phyloP scores from a whole-genome alignment of 371 early-diverging fungal species.

The Dichotomocladium elegans region DNA sequence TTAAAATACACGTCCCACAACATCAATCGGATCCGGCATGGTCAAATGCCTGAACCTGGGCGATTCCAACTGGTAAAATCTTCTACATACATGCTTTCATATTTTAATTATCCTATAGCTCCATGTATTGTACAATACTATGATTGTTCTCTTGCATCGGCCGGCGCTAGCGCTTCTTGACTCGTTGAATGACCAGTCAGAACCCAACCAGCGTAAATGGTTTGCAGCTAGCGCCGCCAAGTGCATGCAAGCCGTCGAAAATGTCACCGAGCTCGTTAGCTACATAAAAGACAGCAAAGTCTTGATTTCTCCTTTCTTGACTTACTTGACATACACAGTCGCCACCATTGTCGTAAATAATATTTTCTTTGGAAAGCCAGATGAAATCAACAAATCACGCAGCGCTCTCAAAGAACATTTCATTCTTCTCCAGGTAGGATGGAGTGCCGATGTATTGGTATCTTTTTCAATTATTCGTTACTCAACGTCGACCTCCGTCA shows the following conservation, averaged over 20 bases:
- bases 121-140: constrained; percentile 46
- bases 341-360: constrained; percentile 57
- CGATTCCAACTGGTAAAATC: background rate
- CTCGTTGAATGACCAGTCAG: constrained; percentile 24
- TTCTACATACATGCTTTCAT: background rate
- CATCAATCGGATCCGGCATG: constrained; percentile 9
- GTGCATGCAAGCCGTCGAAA: constrained; percentile 48
- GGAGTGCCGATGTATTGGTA: background rate
- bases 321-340: constrained; percentile 52
- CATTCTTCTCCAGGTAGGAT: constrained; percentile 44
- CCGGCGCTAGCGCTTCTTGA: constrained; percentile 32
- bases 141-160: constrained; percentile 50
- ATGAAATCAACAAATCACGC: constrained; percentile 43
- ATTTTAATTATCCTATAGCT: background rate
- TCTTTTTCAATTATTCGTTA: background rate
- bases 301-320: constrained; percentile 44
- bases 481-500: background rate
- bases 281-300: constrained; percentile 23
- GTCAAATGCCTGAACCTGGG: background rate
- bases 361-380: constrained; percentile 40
- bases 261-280: constrained; percentile 41
- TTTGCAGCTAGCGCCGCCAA: constrained; percentile 37
- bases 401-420: constrained; percentile 47
- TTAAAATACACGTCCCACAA: constrained; percentile 42
- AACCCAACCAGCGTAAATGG: constrained; percentile 35